A percentile compares a stretch with the other conserved stretches of the same genome.
These are phyloP conservation scores for Aureobasidium subglaciale DNA, from an alignment of 2,329 filamentous ascomycete species.

Conservation along the genomic window DNA sequence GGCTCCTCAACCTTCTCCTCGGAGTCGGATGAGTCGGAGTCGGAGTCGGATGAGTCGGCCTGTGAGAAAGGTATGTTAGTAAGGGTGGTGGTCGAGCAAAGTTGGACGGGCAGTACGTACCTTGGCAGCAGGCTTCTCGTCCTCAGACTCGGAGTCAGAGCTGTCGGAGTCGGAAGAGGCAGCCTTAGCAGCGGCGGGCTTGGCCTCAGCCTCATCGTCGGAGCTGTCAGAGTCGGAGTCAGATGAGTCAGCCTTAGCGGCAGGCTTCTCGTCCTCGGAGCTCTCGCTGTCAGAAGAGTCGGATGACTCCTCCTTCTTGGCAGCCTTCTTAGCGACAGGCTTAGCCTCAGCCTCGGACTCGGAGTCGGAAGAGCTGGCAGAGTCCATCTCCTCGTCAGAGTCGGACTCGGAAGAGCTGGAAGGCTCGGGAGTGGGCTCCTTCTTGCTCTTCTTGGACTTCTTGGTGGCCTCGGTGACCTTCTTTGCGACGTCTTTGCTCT, in stretches of 20 bases:
- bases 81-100: not conserved
- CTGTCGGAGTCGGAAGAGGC: slow-evolving; percentile 18
- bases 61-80: not conserved
- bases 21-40: slow-evolving; percentile 22
- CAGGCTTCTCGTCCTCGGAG: slow-evolving; percentile 26
- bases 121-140: slow-evolving; percentile 31
- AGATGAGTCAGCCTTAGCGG: slow-evolving; percentile 25
- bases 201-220: slow-evolving; percentile 22
- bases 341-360: slow-evolving; percentile 27
- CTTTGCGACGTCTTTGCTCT: slow-evolving; percentile 63
- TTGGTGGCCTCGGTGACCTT: slow-evolving; percentile 46
- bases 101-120: not conserved
- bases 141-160: slow-evolving; percentile 20
- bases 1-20: slow-evolving; percentile 37
- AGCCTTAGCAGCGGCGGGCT: slow-evolving; percentile 30
- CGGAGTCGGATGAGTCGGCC: slow-evolving; percentile 17
- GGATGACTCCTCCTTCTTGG: slow-evolving; percentile 18
- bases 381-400: slow-evolving; percentile 30
- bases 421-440: slow-evolving; percentile 41
- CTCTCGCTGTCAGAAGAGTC: slow-evolving; percentile 20
- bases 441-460: slow-evolving; percentile 40
- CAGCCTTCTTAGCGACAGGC: slow-evolving; percentile 23
- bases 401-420: slow-evolving; percentile 21
- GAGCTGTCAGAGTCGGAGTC: slow-evolving; percentile 21
- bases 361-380: slow-evolving; percentile 24